phyloP scores from a whole-genome alignment of 495 filamentous ascomycete species.

The Neurospora sp. region DNA sequence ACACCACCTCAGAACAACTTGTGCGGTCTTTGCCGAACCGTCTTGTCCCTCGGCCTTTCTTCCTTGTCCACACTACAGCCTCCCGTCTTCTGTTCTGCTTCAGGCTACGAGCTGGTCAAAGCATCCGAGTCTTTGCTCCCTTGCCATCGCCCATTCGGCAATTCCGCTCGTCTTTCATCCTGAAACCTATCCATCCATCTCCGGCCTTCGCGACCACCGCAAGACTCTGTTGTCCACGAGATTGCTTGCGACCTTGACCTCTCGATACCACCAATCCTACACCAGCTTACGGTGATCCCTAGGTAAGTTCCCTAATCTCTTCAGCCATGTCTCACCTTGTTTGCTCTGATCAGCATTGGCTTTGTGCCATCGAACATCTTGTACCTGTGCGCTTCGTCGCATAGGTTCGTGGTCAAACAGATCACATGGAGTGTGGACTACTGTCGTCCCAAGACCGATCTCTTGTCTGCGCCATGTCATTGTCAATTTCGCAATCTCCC shows the following conservation, averaged over 20 bases:
- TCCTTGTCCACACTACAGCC: conserved; percentile 4
- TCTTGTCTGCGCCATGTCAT: background rate
- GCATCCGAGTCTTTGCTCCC: background rate
- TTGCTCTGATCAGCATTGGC: background rate
- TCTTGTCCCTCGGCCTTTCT: conserved; percentile 4
- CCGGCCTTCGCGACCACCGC: background rate
- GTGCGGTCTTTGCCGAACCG: background rate
- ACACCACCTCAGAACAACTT: background rate
- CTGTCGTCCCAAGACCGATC: background rate
- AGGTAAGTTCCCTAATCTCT: background rate
- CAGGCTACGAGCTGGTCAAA: background rate
- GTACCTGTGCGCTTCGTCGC: background rate
- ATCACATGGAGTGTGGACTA: background rate
- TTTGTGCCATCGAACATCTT: background rate
- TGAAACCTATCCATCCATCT: background rate
- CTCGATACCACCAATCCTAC: background rate
- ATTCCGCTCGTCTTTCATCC: background rate
- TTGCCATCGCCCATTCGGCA: background rate
- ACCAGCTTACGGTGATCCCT: background rate
- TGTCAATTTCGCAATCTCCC: background rate
- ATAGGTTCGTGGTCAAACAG: background rate
- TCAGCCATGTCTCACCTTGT: background rate
- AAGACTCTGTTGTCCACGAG: background rate
- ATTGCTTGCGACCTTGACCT: background rate
- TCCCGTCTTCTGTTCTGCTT: background rate